A percentile compares a stretch with the other conserved stretches of the same genome.
phyloP scores from a whole-genome alignment of 208 protist genomes.

The Leishmania turanica region DNA sequence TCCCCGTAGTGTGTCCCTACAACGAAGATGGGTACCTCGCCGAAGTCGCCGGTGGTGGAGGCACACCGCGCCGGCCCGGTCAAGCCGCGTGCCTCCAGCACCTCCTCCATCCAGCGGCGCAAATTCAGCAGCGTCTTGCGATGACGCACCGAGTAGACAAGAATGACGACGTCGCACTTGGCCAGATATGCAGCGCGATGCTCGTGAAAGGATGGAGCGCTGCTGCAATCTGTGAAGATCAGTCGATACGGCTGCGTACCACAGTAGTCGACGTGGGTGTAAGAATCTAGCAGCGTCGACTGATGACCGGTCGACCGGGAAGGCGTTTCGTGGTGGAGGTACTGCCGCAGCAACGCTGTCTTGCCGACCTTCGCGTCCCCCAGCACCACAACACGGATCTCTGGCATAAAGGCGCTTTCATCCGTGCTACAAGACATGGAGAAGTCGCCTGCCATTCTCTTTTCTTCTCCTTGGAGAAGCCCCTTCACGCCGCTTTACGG shows the following conservation, averaged over 20 bases:
- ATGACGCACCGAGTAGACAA: slow-evolving; percentile 69
- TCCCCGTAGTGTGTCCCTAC: slow-evolving; percentile 53
- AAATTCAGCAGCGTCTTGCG: slow-evolving; percentile 43
- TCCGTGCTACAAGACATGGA: neutral
- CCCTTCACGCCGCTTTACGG: neutral
- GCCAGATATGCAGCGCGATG: slow-evolving; percentile 62
- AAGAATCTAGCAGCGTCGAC: slow-evolving; percentile 58
- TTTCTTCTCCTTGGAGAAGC: neutral
- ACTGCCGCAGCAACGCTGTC: slow-evolving; percentile 57
- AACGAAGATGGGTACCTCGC: slow-evolving; percentile 51
- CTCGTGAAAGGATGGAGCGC: slow-evolving; percentile 38
- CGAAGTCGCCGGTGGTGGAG: slow-evolving; percentile 24
- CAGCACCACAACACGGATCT: slow-evolving; percentile 43
- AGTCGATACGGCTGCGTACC: slow-evolving; percentile 41
- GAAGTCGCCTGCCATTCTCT: slow-evolving; percentile 10
- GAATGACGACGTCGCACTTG: slow-evolving; percentile 49
- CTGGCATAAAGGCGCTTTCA: slow-evolving; percentile 10
- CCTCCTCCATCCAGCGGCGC: slow-evolving; percentile 38
- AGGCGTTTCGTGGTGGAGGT: slow-evolving; percentile 32
- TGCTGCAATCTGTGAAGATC: slow-evolving; percentile 60
- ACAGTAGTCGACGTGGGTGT: slow-evolving; percentile 36
- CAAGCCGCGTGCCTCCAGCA: slow-evolving; percentile 28
- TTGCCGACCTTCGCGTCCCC: slow-evolving; percentile 59
- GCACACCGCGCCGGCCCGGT: slow-evolving; percentile 14
- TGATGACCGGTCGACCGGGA: slow-evolving; percentile 27